phyloP scores from a whole-genome alignment of 2,329 filamentous ascomycete genomes.

The Sclerotinia minor region DNA sequence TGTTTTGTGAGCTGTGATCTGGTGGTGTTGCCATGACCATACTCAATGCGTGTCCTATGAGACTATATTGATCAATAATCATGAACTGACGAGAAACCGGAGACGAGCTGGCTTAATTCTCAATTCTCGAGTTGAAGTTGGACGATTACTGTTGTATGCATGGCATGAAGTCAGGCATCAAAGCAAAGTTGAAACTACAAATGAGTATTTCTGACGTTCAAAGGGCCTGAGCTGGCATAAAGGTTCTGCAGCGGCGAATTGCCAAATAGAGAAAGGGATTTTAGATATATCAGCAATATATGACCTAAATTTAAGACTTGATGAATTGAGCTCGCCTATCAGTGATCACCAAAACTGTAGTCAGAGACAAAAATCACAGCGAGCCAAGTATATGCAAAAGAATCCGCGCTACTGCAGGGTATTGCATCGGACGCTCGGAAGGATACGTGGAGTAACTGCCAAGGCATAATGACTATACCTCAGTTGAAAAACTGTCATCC shows the following conservation, averaged over 20 bases:
- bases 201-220: not conserved
- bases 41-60: not conserved
- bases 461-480: not conserved
- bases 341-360: not conserved
- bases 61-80: not conserved
- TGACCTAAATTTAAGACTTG: not conserved
- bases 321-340: not conserved
- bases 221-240: no score
- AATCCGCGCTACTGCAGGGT: not conserved
- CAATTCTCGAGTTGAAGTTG: not conserved
- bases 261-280: not conserved
- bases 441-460: not conserved
- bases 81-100: not conserved
- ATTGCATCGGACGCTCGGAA: not conserved
- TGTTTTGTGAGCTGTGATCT: not conserved
- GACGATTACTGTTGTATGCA: not conserved
- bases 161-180: not conserved
- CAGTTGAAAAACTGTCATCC: not conserved
- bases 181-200: not conserved
- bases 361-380: not conserved
- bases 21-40: not conserved
- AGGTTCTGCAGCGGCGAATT: not conserved
- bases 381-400: not conserved
- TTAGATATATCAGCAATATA: not conserved
- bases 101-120: not conserved